These are phyloP conservation scores for Athelia sp. DNA, from an alignment of 1,284 basidiomycete genomes.

Conservation along the genomic window DNA sequence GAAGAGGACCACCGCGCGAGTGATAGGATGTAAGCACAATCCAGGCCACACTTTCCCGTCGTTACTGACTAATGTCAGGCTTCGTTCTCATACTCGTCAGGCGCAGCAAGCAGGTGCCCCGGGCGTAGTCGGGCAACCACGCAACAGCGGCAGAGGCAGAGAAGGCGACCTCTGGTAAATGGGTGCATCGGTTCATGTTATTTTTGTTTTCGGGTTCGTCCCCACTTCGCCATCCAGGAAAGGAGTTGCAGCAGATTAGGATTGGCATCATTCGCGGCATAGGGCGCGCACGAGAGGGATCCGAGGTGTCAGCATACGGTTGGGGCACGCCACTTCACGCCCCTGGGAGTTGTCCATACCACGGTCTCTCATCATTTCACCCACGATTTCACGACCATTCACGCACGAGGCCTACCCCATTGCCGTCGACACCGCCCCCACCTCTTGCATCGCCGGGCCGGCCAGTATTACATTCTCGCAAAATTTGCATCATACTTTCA, in stretches of 20 bases:
- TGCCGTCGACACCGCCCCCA: slow-evolving; percentile 1
- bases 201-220: slow-evolving; percentile 41
- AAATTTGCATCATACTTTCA: slow-evolving; percentile 29
- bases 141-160: slow-evolving; percentile 54
- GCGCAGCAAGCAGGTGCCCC: slow-evolving; percentile 55
- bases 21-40: slow-evolving; percentile 65
- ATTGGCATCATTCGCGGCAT: slow-evolving; percentile 14
- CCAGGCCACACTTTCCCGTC: slow-evolving; percentile 6
- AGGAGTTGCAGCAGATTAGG: slow-evolving; percentile 31
- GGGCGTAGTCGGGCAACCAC: slow-evolving; percentile 53
- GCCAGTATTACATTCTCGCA: slow-evolving; percentile 17
- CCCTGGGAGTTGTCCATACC: slow-evolving; percentile 13
- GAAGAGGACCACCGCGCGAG: slow-evolving; percentile 75
- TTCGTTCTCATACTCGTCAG: slow-evolving; percentile 80
- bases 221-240: slow-evolving; percentile 42
- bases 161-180: slow-evolving; percentile 74
- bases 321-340: slow-evolving; percentile 40
- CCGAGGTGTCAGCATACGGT: slow-evolving; percentile 24
- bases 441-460: slow-evolving; percentile 12
- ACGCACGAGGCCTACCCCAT: background rate
- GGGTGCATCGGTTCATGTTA: slow-evolving; percentile 18
- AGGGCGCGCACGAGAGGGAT: slow-evolving; percentile 11
- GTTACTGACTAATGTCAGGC: slow-evolving; percentile 38
- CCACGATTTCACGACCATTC: background rate
- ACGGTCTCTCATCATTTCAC: slow-evolving; percentile 14